Conservation (phyloP, 805 yeast genomes). For the Saturnispora gosingensis region DNA sequence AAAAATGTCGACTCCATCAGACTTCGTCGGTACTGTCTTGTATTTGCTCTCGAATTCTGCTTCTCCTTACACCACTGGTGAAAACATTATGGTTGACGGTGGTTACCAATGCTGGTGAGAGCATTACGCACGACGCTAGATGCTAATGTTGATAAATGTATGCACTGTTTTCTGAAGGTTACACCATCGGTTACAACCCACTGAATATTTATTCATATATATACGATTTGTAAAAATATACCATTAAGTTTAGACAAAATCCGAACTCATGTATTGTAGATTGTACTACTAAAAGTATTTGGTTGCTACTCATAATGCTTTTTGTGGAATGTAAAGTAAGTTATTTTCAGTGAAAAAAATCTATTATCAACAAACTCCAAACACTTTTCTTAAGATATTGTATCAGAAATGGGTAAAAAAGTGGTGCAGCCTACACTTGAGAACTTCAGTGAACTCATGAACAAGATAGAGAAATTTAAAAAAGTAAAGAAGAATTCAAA, state of each 20-base stretch:
- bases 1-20: conserved; percentile 80
- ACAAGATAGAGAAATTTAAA: conserved; percentile 49
- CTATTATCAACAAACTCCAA: background rate
- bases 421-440: conserved; percentile 8
- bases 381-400: background rate
- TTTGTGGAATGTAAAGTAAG: too few relatives aligned
- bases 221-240: background rate
- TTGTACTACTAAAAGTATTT: too few relatives aligned
- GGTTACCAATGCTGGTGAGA: conserved; percentile 76
- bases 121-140: background rate
- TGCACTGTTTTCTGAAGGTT: background rate
- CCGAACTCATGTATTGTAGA: too few relatives aligned
- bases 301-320: too few relatives aligned
- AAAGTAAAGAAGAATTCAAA: conserved; percentile 42
- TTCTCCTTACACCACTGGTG: conserved; percentile 74
- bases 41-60: conserved; percentile 67
- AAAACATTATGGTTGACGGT: conserved; percentile 76
- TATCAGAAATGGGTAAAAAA: background rate
- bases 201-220: background rate
- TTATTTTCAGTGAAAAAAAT: background rate
- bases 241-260: background rate
- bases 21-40: conserved; percentile 67
- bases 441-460: conserved; percentile 30
- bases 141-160: too few relatives aligned
- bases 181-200: background rate